Evolutionary conservation across 202 grass and related monocot genomes (phyloP).

Genomic region (Schoenoplectus tabernaemontani): DNA sequence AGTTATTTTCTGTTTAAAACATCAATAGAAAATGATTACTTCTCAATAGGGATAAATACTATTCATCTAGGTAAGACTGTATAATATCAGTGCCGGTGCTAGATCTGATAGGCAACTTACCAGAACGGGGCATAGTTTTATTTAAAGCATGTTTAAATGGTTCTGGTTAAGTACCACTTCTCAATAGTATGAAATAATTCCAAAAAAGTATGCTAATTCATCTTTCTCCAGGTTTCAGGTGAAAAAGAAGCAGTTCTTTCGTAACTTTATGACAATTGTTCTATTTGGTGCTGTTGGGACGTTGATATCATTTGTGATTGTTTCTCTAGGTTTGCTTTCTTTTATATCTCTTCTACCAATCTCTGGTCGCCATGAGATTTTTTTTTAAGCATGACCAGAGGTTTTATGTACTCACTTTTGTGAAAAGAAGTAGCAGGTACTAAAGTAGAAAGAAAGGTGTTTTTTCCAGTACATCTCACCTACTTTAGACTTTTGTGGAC

Average conservation of each 20-base stretch:
- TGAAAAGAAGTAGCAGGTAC: neutral
- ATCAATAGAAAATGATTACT: neutral
- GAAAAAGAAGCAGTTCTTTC: slow-evolving; percentile 94
- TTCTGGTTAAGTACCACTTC: neutral
- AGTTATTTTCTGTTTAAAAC: neutral
- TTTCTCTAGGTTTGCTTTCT: slow-evolving; percentile 44
- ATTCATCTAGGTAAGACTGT: neutral
- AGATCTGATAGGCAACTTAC: neutral
- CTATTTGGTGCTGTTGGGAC: slow-evolving; percentile 88
- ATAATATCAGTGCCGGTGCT: neutral
- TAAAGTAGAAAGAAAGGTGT: neutral
- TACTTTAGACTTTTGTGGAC: neutral
- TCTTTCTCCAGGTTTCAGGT: slow-evolving; percentile 66
- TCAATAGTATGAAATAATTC: neutral
- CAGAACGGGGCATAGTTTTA: neutral
- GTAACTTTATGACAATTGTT: slow-evolving; percentile 85
- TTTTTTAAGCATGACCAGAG: neutral
- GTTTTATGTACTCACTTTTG: neutral
- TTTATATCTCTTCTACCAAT: neutral
- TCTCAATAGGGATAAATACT: neutral
- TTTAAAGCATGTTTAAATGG: neutral
- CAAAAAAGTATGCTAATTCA: neutral
- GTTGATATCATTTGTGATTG: slow-evolving; percentile 77
- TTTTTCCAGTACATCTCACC: neutral
- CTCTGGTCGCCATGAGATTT: neutral